Percentiles rank a stretch among this genome's conserved stretches.
phyloP scores from a whole-genome alignment of 176 grass and related monocot genomes.

The Pontederia crassipes region DNA sequence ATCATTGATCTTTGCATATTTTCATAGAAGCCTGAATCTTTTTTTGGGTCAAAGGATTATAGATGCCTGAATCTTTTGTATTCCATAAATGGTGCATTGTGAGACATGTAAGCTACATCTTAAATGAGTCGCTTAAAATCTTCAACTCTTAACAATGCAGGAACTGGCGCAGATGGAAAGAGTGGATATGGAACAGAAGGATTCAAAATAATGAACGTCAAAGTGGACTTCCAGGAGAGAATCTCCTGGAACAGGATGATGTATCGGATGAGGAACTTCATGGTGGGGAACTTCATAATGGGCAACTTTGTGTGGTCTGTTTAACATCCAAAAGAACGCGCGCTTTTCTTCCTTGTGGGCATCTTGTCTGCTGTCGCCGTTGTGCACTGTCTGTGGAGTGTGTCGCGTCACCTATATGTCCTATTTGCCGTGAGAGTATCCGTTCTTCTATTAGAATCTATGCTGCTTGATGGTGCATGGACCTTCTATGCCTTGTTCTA shows the following conservation, averaged over 20 bases:
- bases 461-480: constrained; percentile 48
- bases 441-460: constrained; percentile 67
- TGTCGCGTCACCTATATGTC: constrained; percentile 43
- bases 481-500: not conserved
- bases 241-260: constrained; percentile 14
- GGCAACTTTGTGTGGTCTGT: constrained; percentile 69
- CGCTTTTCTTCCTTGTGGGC: constrained; percentile 90
- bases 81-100: too few species aligned
- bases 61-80: too few species aligned
- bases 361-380: constrained; percentile 76
- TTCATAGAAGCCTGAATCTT: too few species aligned
- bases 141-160: constrained; percentile 29
- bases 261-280: constrained; percentile 28
- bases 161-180: constrained; percentile 49
- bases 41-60: too few species aligned
- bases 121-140: not conserved
- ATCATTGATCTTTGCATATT: too few species aligned
- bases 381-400: constrained; percentile 52
- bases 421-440: constrained; percentile 70
- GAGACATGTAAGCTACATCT: not conserved
- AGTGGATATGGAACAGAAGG: constrained; percentile 32
- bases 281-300: constrained; percentile 31
- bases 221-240: constrained; percentile 18
- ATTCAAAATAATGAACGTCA: constrained; percentile 32
- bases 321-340: constrained; percentile 55